A percentile compares a stretch with the other conserved stretches of the same genome.
Evolutionary conservation across 768 basidiomycete genomes (phyloP).

Genomic region (Panaeolus cyanescens): DNA sequence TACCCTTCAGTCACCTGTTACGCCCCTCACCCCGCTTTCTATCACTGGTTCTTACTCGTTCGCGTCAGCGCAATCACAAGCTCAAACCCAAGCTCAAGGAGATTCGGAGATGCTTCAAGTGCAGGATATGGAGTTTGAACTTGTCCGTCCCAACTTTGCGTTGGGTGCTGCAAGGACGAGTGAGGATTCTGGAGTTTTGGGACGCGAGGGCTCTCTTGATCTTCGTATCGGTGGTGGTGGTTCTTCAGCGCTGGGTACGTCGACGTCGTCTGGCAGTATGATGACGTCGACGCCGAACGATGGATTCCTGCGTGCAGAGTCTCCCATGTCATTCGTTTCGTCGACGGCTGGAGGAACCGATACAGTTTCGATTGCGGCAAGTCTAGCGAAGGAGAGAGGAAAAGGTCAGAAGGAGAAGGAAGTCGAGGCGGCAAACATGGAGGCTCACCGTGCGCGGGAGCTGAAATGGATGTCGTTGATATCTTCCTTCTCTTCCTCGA

Average conservation of each 20-base stretch:
- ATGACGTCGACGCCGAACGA: not conserved
- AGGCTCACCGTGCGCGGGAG: slow-evolving; percentile 77
- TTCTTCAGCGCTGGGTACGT: not conserved
- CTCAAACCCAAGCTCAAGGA: slow-evolving; percentile 22
- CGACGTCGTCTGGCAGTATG: not conserved
- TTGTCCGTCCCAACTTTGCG: slow-evolving; percentile 62
- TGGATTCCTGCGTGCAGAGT: slow-evolving; percentile 36
- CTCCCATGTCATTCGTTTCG: slow-evolving; percentile 45
- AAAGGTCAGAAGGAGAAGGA: slow-evolving; percentile 25
- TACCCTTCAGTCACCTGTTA: slow-evolving; percentile 16
- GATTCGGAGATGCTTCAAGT: slow-evolving; percentile 64
- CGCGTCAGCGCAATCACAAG: not conserved
- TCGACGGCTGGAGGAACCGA: slow-evolving; percentile 7
- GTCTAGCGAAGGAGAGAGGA: slow-evolving; percentile 27
- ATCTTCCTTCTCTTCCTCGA: slow-evolving; percentile 35
- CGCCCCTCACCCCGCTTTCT: not conserved
- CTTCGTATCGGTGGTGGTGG: slow-evolving; percentile 17
- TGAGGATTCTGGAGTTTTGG: slow-evolving; percentile 52
- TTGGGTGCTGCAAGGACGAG: slow-evolving; percentile 43
- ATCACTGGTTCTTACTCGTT: not conserved
- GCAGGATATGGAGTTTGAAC: slow-evolving; percentile 81
- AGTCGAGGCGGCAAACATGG: slow-evolving; percentile 26
- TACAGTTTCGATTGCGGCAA: slow-evolving; percentile 12
- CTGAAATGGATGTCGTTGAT: slow-evolving; percentile 73
- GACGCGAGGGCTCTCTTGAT: slow-evolving; percentile 37